Percentiles rank a stretch among this genome's conserved stretches.
These are phyloP conservation scores for Auricularia sp. DNA, from an alignment of 768 basidiomycete genomes.

Conservation along the genomic window DNA sequence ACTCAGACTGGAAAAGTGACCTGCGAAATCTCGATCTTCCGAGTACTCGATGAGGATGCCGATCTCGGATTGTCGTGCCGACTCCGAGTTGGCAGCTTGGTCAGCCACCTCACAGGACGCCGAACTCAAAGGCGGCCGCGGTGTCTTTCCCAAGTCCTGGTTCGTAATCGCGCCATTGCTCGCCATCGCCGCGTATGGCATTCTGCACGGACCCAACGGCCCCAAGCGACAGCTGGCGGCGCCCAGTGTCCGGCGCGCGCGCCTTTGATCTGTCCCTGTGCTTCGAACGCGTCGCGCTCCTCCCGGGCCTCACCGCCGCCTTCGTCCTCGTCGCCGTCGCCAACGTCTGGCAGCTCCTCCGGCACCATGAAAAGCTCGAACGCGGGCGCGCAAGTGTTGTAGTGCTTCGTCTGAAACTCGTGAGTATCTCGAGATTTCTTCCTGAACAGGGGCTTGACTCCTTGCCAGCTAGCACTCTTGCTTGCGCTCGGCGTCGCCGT, in stretches of 20 bases:
- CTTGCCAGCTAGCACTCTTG: constrained; percentile 3
- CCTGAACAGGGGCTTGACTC: not conserved
- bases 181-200: not conserved
- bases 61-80: no score
- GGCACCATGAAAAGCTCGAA: constrained; percentile 17
- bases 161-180: not conserved
- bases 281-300: constrained; percentile 63
- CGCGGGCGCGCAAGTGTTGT: constrained; percentile 40
- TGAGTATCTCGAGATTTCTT: constrained; percentile 27
- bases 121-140: no score
- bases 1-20: no score
- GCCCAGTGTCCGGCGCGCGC: constrained; percentile 43
- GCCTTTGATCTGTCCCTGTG: constrained; percentile 74
- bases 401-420: constrained; percentile 55
- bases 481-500: constrained; percentile 38
- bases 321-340: constrained; percentile 35
- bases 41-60: no score
- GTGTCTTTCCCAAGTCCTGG: no score
- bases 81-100: no score
- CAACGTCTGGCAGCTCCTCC: constrained; percentile 25
- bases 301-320: constrained; percentile 41
- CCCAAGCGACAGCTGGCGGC: constrained; percentile 48
- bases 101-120: no score
- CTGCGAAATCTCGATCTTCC: no score
- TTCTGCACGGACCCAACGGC: not conserved